Conservation (phyloP, 805 yeast genomes). For the Metschnikowia proteae region DNA sequence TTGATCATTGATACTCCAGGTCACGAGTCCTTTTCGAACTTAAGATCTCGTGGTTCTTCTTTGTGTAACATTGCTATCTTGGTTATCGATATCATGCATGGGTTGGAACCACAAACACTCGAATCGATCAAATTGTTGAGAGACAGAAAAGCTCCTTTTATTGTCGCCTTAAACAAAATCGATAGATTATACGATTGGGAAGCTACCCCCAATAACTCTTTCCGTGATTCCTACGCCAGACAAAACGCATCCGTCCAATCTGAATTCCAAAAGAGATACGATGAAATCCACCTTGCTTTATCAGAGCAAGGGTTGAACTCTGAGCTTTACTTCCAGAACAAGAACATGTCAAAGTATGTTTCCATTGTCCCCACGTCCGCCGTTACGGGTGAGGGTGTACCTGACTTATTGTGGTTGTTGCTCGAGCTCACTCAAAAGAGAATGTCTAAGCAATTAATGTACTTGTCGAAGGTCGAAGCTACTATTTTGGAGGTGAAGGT, state of each 20-base stretch:
- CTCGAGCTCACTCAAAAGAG: slow-evolving; percentile 96
- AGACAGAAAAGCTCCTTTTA: slow-evolving; percentile 96
- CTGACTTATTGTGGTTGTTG: slow-evolving; percentile 93
- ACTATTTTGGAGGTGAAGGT: slow-evolving; percentile 97
- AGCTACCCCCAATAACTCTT: slow-evolving; percentile 82
- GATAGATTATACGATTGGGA: slow-evolving; percentile 98
- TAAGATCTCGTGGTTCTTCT: slow-evolving; percentile 98
- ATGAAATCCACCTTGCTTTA: slow-evolving; percentile 80
- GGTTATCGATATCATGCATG: slow-evolving; percentile 99
- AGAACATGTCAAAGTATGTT: slow-evolving; percentile 87
- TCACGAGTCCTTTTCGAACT: slow-evolving; percentile 97
- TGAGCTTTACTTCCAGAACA: slow-evolving; percentile 92
- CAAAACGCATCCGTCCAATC: slow-evolving; percentile 84
- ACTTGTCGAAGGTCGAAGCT: slow-evolving; percentile 89
- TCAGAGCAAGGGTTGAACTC: slow-evolving; percentile 99
- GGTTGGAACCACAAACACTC: slow-evolving; percentile 94
- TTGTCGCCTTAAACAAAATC: slow-evolving; percentile 95
- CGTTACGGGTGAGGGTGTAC: slow-evolving; percentile 99
- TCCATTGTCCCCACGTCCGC: slow-evolving; percentile 99
- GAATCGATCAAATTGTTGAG: slow-evolving; percentile 90
- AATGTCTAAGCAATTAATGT: slow-evolving; percentile 98
- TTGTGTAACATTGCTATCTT: slow-evolving; percentile 98
- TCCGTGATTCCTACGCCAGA: slow-evolving; percentile 86
- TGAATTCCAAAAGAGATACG: slow-evolving; percentile 86
- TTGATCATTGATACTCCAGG: slow-evolving; percentile 98